These are phyloP conservation scores for Suillus plorans DNA, from an alignment of 768 basidiomycete species.

Conservation along the genomic window DNA sequence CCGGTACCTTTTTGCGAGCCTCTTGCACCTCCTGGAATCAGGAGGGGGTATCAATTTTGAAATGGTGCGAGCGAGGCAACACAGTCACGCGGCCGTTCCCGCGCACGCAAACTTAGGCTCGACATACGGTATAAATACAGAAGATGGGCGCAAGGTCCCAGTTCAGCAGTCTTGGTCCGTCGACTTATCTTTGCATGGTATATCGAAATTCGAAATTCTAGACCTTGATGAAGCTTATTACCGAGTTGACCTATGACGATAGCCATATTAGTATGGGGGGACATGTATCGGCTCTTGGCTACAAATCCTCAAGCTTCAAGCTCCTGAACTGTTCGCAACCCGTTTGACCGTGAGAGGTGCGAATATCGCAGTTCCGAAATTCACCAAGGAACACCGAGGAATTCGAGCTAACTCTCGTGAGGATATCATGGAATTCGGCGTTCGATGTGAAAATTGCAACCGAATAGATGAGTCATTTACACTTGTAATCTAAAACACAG, in stretches of 20 bases:
- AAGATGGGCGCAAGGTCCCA: not conserved
- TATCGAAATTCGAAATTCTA: not conserved
- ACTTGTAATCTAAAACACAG: not conserved
- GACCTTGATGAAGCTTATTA: not conserved
- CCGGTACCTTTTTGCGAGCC: not conserved
- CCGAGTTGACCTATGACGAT: not conserved
- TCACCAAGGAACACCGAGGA: not conserved
- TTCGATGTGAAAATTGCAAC: not conserved
- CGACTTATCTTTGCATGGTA: not conserved
- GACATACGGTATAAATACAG: conserved; percentile 1
- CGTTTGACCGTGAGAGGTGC: not conserved
- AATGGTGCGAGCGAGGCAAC: no score
- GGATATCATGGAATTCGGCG: not conserved
- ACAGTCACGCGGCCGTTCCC: not conserved
- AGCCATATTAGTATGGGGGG: not conserved
- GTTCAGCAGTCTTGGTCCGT: not conserved
- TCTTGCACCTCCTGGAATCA: not conserved
- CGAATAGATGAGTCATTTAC: not conserved
- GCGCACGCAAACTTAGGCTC: not conserved
- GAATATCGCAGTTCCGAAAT: not conserved
- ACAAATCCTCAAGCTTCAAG: not conserved
- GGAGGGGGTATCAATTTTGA: not conserved
- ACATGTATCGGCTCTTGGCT: not conserved
- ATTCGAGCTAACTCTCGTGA: not conserved
- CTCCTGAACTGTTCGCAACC: not conserved